These are phyloP conservation scores for Epichloe amarillans DNA, from an alignment of 2,329 filamentous ascomycete genomes.

Conservation along the genomic window DNA sequence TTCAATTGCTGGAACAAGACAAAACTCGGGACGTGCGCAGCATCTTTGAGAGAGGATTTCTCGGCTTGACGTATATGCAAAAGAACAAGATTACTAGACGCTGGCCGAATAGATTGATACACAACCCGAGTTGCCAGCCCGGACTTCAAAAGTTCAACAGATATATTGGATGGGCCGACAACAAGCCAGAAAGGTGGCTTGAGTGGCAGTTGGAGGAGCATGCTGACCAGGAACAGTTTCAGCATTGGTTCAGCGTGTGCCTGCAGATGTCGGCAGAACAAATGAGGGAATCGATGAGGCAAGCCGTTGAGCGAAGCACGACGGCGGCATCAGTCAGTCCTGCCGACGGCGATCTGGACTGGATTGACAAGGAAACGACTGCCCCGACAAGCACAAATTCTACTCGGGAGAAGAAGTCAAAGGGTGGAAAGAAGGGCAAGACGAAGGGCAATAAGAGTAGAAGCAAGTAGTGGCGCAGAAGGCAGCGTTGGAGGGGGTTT, in stretches of 20 bases:
- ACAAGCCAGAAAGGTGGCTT: constrained; percentile 12
- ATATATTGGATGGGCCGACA: constrained; percentile 12
- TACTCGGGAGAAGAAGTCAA: background rate
- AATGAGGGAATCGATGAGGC: background rate
- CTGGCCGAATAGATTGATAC: constrained; percentile 13
- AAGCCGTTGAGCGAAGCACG: background rate
- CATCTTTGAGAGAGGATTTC: constrained; percentile 7
- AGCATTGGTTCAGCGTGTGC: background rate
- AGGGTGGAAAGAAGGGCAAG: background rate
- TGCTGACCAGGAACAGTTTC: background rate
- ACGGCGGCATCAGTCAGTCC: background rate
- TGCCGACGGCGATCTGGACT: background rate
- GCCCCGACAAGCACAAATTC: background rate
- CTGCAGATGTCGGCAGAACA: background rate
- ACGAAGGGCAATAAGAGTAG: background rate
- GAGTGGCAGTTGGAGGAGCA: constrained; percentile 12
- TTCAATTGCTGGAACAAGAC: background rate
- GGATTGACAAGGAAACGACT: background rate
- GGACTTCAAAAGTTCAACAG: constrained; percentile 10
- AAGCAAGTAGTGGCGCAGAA: background rate
- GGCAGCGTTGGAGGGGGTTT: background rate
- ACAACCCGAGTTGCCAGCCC: constrained; percentile 5
- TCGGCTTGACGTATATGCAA: constrained; percentile 9
- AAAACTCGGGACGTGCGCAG: background rate
- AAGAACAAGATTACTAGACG: constrained; percentile 11